Conservation (phyloP, 768 basidiomycete species). For the Trametes elegans region DNA sequence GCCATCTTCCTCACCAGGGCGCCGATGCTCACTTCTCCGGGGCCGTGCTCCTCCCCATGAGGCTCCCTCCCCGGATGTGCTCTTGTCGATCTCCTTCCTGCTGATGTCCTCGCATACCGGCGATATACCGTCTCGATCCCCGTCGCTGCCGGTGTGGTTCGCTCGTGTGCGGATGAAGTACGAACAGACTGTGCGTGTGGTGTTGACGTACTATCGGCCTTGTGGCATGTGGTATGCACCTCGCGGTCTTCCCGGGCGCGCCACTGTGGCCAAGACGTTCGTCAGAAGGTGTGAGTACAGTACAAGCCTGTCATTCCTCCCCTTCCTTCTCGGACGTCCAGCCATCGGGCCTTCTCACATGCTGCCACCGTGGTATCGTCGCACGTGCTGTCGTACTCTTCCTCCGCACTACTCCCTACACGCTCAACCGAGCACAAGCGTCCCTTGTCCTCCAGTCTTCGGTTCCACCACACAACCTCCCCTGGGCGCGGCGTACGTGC, state of each 20-base stretch:
- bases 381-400: neutral
- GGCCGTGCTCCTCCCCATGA: neutral
- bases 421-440: neutral
- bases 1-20: neutral
- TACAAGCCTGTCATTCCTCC: neutral
- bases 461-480: neutral
- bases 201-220: neutral
- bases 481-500: neutral
- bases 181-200: neutral
- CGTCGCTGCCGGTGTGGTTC: neutral
- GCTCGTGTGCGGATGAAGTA: neutral
- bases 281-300: neutral
- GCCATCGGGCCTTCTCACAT: neutral
- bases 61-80: neutral
- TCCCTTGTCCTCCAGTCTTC: neutral
- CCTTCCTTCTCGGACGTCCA: neutral
- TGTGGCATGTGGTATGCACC: slow-evolving; percentile 7
- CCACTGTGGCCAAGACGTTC: neutral
- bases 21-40: slow-evolving; percentile 2
- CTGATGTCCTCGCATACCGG: neutral
- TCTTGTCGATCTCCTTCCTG: slow-evolving; percentile 6
- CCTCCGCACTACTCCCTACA: neutral
- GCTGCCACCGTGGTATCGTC: too few relatives aligned
- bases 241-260: slow-evolving; percentile 12
- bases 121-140: neutral